These are phyloP conservation scores for Copromyces sp. DNA, from an alignment of 495 filamentous ascomycete species.

Conservation along the genomic window DNA sequence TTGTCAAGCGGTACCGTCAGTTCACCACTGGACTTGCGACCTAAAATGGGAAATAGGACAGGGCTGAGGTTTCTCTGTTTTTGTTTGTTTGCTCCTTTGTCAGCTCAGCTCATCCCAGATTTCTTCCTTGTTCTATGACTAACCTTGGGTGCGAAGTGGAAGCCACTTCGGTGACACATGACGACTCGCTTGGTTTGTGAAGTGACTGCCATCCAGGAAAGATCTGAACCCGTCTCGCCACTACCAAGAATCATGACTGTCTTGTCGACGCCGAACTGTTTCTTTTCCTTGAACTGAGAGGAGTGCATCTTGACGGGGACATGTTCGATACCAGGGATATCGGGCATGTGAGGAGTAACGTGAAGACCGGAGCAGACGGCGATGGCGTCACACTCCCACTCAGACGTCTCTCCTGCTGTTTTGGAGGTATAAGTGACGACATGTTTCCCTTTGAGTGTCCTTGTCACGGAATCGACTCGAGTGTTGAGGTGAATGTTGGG, in stretches of 20 bases:
- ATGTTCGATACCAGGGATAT: constrained; percentile 27
- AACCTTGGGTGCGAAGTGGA: constrained; percentile 28
- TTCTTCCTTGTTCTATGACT: background rate
- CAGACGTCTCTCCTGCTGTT: constrained; percentile 3
- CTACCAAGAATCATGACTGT: constrained; percentile 33
- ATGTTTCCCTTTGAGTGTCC: constrained; percentile 16
- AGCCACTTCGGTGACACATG: constrained; percentile 33
- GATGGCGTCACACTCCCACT: constrained; percentile 29
- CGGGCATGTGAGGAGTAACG: constrained; percentile 28
- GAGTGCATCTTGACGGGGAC: constrained; percentile 31
- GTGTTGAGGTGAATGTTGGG: constrained; percentile 27
- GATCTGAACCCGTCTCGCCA: constrained; percentile 36
- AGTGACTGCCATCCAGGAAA: constrained; percentile 32
- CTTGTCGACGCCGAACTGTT: constrained; percentile 27
- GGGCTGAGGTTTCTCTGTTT: constrained; percentile 20
- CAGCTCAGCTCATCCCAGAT: background rate
- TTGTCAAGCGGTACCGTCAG: constrained; percentile 31
- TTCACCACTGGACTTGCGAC: constrained; percentile 15
- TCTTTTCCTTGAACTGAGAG: constrained; percentile 30
- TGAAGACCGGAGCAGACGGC: constrained; percentile 37
- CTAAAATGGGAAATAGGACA: constrained; percentile 19
- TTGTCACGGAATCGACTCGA: constrained; percentile 13
- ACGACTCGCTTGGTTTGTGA: constrained; percentile 27
- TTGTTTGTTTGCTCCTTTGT: background rate
- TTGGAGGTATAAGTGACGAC: constrained; percentile 13